Evolutionary conservation across 2,329 filamentous ascomycete genomes (phyloP).

Genomic region (Colletotrichum tanaceti): DNA sequence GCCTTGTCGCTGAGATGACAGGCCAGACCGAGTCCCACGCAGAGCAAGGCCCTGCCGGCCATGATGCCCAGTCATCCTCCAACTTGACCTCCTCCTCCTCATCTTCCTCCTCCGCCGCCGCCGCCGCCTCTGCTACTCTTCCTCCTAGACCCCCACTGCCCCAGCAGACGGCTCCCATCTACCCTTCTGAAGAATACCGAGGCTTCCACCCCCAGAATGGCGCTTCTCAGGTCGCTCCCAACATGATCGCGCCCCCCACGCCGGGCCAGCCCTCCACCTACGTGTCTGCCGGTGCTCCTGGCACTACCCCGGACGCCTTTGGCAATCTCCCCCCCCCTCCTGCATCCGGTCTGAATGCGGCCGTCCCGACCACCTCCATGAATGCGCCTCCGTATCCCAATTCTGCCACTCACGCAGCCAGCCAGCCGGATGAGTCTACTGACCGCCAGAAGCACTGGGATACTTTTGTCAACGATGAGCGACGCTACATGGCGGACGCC

Average conservation of each 20-base stretch:
- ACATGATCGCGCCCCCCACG: constrained; percentile 46
- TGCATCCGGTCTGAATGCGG: constrained; percentile 46
- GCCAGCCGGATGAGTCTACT: constrained; percentile 49
- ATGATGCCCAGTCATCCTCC: constrained; percentile 32
- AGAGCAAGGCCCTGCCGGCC: constrained; percentile 19
- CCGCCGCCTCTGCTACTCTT: constrained; percentile 54
- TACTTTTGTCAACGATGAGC: constrained; percentile 77
- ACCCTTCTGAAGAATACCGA: constrained; percentile 45
- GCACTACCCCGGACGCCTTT: constrained; percentile 48
- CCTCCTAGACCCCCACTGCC: constrained; percentile 60
- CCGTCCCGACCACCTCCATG: constrained; percentile 47
- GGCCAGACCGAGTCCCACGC: constrained; percentile 48
- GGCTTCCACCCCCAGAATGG: constrained; percentile 52
- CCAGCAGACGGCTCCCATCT: constrained; percentile 52
- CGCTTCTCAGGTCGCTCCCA: constrained; percentile 47
- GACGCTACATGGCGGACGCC: constrained; percentile 79
- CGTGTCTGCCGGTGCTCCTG: constrained; percentile 46
- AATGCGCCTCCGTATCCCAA: constrained; percentile 50
- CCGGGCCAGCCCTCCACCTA: constrained; percentile 51
- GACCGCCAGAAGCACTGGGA: constrained; percentile 77
- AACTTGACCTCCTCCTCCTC: constrained; percentile 45
- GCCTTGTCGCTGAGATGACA: constrained; percentile 56
- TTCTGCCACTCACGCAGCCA: constrained; percentile 45
- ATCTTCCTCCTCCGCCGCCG: too few species aligned
- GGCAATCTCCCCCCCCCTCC: constrained; percentile 48